phyloP scores from a whole-genome alignment of 192 early-diverging fungal genomes.

The Borealophlyctis nickersoniae region DNA sequence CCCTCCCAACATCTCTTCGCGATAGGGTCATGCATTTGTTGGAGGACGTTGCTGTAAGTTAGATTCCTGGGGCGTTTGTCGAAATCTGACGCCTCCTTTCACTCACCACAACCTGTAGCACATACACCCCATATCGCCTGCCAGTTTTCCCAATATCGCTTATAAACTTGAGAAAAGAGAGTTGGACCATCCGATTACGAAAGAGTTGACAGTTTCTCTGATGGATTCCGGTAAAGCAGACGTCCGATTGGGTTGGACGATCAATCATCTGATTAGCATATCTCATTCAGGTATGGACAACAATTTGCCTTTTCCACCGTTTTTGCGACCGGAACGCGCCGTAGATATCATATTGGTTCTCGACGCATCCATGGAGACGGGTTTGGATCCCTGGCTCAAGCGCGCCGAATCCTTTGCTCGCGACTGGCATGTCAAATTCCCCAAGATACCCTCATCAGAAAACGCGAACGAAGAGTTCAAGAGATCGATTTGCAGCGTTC shows the following conservation, averaged over 20 bases:
- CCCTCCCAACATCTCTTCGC: conserved; percentile 16
- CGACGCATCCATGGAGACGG: conserved; percentile 28
- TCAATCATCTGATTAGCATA: not conserved
- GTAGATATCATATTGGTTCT: conserved; percentile 35
- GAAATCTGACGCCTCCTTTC: too few species aligned
- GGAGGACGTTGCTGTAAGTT: conserved; percentile 23
- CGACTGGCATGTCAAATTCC: conserved; percentile 1
- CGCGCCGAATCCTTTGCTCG: conserved; percentile 22
- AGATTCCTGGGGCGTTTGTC: too few species aligned
- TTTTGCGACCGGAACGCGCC: conserved; percentile 24
- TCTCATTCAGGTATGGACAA: conserved; percentile 36
- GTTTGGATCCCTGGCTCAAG: conserved; percentile 29
- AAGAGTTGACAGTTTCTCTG: conserved; percentile 14
- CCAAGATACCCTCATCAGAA: not conserved
- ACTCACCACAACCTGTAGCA: too few species aligned
- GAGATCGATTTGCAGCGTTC: not conserved
- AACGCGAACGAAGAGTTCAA: not conserved
- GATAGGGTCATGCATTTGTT: conserved; percentile 12
- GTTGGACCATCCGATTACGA: conserved; percentile 4
- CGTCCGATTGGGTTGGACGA: too few species aligned
- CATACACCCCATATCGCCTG: conserved; percentile 31
- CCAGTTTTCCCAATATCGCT: conserved; percentile 34
- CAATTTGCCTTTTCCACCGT: conserved; percentile 38
- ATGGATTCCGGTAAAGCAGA: conserved; percentile 25
- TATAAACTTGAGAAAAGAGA: conserved; percentile 14